Evolutionary conservation across 176 grass and related monocot genomes (phyloP).

Genomic region (Melocanna baccifera): DNA sequence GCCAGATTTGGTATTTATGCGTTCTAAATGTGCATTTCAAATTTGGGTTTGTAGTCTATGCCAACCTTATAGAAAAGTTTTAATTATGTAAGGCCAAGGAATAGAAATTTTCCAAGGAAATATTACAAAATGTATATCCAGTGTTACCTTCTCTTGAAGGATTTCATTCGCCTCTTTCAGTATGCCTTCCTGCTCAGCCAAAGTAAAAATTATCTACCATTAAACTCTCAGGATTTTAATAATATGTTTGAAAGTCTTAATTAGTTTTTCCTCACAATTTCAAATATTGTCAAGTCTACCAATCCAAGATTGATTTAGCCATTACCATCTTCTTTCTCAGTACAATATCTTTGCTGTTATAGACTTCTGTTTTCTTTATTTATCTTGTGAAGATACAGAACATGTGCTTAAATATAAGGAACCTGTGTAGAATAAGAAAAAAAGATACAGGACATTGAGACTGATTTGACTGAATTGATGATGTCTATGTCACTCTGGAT

Average conservation of each 20-base stretch:
- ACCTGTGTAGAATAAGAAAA: background rate
- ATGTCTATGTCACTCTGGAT: no score
- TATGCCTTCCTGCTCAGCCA: slow-evolving; percentile 35
- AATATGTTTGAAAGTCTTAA: background rate
- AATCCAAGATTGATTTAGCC: background rate
- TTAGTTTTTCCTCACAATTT: background rate
- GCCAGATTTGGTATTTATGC: background rate
- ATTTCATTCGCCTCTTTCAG: slow-evolving; percentile 36
- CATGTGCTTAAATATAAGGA: background rate
- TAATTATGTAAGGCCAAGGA: background rate
- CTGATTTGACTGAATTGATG: background rate
- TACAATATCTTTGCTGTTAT: background rate
- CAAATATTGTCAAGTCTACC: background rate
- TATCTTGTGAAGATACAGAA: background rate
- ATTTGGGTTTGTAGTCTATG: background rate
- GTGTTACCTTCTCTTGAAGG: slow-evolving; percentile 40
- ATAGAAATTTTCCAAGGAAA: background rate
- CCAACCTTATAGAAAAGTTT: background rate
- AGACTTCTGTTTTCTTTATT: background rate
- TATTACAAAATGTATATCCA: background rate
- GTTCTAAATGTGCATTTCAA: background rate
- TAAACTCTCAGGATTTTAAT: background rate
- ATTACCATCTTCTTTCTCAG: background rate
- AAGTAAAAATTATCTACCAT: background rate
- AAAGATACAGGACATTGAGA: background rate